Percentiles rank a stretch among this genome's conserved stretches.
Conservation (phyloP, 176 grass and related monocot species). For the Eragrostis curvula region DNA sequence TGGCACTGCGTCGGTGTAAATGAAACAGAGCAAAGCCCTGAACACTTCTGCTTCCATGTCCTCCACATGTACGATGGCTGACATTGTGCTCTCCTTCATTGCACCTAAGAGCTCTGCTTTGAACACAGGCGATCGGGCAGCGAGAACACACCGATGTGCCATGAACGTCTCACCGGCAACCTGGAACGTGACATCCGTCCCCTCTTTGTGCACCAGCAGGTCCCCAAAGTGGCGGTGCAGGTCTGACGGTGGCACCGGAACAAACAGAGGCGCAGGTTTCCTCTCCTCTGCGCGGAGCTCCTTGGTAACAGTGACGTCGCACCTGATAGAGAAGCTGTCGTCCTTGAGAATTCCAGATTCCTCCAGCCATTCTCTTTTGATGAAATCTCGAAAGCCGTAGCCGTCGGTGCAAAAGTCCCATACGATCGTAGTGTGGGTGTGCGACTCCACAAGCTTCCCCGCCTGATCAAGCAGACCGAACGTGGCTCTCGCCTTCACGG, state of each 20-base stretch:
- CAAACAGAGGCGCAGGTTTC: background rate
- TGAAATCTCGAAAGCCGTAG: background rate
- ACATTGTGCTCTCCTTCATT: background rate
- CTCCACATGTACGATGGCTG: background rate
- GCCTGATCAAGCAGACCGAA: too few relatives aligned
- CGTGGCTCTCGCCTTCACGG: too few relatives aligned
- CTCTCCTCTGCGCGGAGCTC: background rate
- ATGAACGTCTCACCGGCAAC: background rate
- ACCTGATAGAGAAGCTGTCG: background rate
- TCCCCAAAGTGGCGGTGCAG: background rate
- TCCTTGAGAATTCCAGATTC: background rate
- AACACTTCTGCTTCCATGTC: background rate
- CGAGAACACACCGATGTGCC: background rate
- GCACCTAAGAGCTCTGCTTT: background rate
- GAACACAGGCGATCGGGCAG: background rate
- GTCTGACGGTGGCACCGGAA: background rate
- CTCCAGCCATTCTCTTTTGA: background rate
- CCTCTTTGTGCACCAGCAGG: background rate
- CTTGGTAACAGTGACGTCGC: background rate
- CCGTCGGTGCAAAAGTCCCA: background rate
- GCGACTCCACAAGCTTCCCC: too few relatives aligned
- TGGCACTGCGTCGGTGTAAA: background rate
- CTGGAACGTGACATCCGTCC: background rate
- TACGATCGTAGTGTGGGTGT: too few relatives aligned
- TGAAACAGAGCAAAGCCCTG: background rate